These are phyloP conservation scores for Colletotrichum chlorophyti DNA, from an alignment of 2,329 filamentous ascomycete genomes.

Conservation along the genomic window DNA sequence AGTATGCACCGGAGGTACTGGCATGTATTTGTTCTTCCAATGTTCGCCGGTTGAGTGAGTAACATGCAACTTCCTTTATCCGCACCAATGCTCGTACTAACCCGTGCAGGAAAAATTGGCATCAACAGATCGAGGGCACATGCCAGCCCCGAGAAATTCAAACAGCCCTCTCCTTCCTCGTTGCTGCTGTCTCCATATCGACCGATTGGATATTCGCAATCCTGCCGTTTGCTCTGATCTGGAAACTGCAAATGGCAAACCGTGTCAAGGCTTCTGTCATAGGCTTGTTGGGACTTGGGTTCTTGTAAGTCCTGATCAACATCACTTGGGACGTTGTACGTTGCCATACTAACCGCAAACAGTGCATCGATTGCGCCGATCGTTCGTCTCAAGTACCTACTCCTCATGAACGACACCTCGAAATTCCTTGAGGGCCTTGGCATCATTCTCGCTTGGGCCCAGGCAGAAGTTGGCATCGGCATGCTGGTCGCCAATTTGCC, in stretches of 20 bases:
- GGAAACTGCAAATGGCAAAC: conserved; percentile 21
- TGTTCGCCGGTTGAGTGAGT: conserved; percentile 23
- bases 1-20: conserved; percentile 23
- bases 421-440: conserved; percentile 16
- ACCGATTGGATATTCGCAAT: conserved; percentile 25
- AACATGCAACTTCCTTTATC: fast-evolving
- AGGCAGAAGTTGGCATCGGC: conserved; percentile 26
- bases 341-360: background rate
- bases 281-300: conserved; percentile 14
- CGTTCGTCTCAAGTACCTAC: conserved; percentile 22
- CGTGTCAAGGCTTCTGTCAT: conserved; percentile 18
- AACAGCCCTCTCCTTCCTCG: conserved; percentile 20
- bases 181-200: conserved; percentile 20
- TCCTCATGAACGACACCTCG: conserved; percentile 19
- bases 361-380: conserved; percentile 25
- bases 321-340: too few species aligned
- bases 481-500: conserved; percentile 24
- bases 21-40: conserved; percentile 26
- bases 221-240: conserved; percentile 21
- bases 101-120: conserved; percentile 15
- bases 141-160: conserved; percentile 19
- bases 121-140: background rate
- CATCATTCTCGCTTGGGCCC: conserved; percentile 21
- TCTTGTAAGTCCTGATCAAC: conserved; percentile 4
- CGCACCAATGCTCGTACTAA: background rate